Base-by-base conservation (phyloP, 306 rosid genomes). In the Inga laurina region DNA sequence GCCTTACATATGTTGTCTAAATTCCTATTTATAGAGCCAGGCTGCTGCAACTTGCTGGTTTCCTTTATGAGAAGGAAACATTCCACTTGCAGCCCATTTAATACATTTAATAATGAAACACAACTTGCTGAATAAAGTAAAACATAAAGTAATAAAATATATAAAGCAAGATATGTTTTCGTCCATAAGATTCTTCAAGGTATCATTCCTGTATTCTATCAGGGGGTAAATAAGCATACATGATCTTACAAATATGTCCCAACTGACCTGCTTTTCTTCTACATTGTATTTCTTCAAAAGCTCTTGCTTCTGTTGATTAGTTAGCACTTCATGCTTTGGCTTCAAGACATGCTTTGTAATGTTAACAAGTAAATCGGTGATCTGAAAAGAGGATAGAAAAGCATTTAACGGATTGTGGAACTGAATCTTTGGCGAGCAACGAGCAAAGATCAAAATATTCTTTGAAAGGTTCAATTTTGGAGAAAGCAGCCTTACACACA, bases 321-420 rank as follows among this genome's bases (percentile, higher is more conserved):
- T 90, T 74, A 96, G 88, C 62, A 92, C 82, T 65, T 76, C 82
- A 82, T 94, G 98, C 87, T 90, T 92, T 78, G 99, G 98, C 94
- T 89, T 96, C 84, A 96, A 80, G 35, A 88, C 91, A 86, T 96
- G 99, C 93, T 92, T 96, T 43, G 99, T 94, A 70, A 92, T 87
- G 82, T 96, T 96, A 66, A 96, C 94, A 74, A 96, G 94, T 91
- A 96, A 90, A 88, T 96, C 98, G 13, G 99, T 92, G 62, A 96
- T 96, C 99, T 96, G 94, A 79, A 78, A 72, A 62, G 69, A 11
- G 79, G 48, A 45, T 46, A 80, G 44, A 71, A 84, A 79, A 51
- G 32, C 66, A 72, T 81, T 84, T 46, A n/a, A 70, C 78, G 30
- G 83, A 81, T 84, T 82, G 48, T 76, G 62, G 76, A 70, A 82